A percentile compares a stretch with the other conserved stretches of the same genome.
Evolutionary conservation across 108 stramenopile genomes (phyloP).

Genomic region (Chaetoceros muelleri): DNA sequence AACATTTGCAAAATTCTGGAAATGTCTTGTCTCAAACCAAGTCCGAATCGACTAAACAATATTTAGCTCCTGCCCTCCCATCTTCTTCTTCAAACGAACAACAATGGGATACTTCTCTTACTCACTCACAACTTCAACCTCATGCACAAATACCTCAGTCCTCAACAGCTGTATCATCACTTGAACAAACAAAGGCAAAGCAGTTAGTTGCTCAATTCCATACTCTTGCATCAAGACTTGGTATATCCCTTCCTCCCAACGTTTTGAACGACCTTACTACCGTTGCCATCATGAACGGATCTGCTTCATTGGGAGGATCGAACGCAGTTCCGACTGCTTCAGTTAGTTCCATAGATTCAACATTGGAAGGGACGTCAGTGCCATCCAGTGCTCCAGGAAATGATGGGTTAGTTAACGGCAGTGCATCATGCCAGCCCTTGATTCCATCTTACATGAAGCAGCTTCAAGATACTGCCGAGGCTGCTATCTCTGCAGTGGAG

Average conservation of each 20-base stretch:
- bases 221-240: conserved; percentile 39
- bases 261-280: conserved; percentile 27
- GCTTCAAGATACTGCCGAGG: conserved; percentile 33
- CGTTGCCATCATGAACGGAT: conserved; percentile 18
- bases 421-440: neutral
- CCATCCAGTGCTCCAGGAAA: too few relatives aligned
- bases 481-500: conserved; percentile 27
- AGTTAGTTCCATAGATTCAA: neutral
- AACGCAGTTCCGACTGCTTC: neutral
- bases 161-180: too few relatives aligned
- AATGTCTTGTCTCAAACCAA: too few relatives aligned
- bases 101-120: too few relatives aligned
- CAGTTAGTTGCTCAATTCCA: conserved; percentile 46
- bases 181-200: conserved; percentile 13
- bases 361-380: too few relatives aligned
- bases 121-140: too few relatives aligned
- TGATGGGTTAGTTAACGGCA: too few relatives aligned
- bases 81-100: too few relatives aligned
- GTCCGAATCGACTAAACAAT: too few relatives aligned
- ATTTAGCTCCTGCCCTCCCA: too few relatives aligned
- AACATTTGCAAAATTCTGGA: too few relatives aligned
- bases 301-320: neutral
- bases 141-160: too few relatives aligned
- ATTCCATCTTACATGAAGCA: conserved; percentile 13
- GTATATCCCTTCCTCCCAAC: conserved; percentile 30